Percentiles rank a stretch among this genome's conserved stretches.
Evolutionary conservation across 2,329 filamentous ascomycete genomes (phyloP).

Genomic region (Aspergillus felis): DNA sequence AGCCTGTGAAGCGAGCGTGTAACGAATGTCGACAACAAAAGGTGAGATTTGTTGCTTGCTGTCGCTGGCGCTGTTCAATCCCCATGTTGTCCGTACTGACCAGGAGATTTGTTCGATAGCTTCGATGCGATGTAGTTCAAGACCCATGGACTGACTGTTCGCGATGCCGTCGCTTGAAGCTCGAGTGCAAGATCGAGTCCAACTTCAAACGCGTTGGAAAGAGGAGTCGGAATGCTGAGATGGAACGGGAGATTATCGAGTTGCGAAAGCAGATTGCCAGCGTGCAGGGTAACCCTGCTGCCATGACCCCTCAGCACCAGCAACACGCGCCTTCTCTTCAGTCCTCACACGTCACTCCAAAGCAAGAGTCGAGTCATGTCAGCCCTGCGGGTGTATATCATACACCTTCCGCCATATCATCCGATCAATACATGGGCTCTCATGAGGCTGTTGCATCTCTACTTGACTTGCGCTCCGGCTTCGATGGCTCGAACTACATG

Average conservation of each 20-base stretch:
- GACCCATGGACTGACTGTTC: slow-evolving; percentile 61
- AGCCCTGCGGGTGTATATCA: slow-evolving; percentile 32
- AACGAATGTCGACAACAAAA: slow-evolving; percentile 69
- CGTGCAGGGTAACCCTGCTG: slow-evolving; percentile 23
- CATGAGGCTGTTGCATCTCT: slow-evolving; percentile 50
- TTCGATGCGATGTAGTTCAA: slow-evolving; percentile 64
- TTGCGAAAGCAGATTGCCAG: slow-evolving; percentile 46
- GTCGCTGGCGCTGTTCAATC: neutral
- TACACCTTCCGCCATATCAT: slow-evolving; percentile 33
- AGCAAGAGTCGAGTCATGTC: slow-evolving; percentile 36
- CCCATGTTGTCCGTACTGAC: slow-evolving; percentile 1
- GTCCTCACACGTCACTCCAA: slow-evolving; percentile 28
- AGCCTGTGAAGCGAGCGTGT: slow-evolving; percentile 59
- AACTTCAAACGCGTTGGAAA: slow-evolving; percentile 67
- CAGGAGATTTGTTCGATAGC: slow-evolving; percentile 38
- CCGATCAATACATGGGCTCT: slow-evolving; percentile 44
- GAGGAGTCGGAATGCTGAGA: slow-evolving; percentile 61
- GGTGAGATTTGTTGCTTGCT: slow-evolving; percentile 39
- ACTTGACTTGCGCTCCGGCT: slow-evolving; percentile 47
- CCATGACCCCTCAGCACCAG: slow-evolving; percentile 20
- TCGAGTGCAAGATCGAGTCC: slow-evolving; percentile 63
- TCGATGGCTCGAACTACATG: slow-evolving; percentile 39
- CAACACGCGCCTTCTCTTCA: slow-evolving; percentile 17
- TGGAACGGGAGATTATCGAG: slow-evolving; percentile 57
- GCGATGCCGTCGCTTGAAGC: slow-evolving; percentile 59